phyloP scores from a whole-genome alignment of 768 basidiomycete species.

The Mycena latifolia region DNA sequence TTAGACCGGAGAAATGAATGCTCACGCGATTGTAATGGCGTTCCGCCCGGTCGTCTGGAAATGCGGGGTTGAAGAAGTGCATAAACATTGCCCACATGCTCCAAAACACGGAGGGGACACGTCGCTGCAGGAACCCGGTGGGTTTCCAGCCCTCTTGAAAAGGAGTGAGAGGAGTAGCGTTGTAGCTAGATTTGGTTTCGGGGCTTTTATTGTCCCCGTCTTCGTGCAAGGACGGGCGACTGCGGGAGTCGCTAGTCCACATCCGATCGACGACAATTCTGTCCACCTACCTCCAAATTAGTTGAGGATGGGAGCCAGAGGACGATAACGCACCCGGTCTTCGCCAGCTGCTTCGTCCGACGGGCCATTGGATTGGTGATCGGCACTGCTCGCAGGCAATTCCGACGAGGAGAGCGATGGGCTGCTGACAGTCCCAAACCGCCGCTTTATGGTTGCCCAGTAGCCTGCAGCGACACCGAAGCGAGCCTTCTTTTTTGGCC shows the following conservation, averaged over 20 bases:
- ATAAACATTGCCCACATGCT: constrained; percentile 53
- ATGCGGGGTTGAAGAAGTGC: constrained; percentile 71
- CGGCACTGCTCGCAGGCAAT: constrained; percentile 6
- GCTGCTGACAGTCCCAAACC: constrained; percentile 66
- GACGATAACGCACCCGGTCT: constrained; percentile 25
- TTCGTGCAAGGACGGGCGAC: constrained; percentile 10
- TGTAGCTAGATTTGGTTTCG: constrained; percentile 50
- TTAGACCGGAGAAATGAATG: not conserved
- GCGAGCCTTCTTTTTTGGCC: constrained; percentile 52
- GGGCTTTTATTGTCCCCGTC: constrained; percentile 41
- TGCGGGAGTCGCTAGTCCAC: constrained; percentile 64
- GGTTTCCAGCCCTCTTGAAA: constrained; percentile 35
- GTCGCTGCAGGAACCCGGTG: constrained; percentile 33
- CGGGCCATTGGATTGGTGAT: constrained; percentile 10
- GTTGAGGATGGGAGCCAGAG: not conserved
- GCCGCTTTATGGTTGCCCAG: constrained; percentile 66
- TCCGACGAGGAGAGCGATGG: constrained; percentile 53
- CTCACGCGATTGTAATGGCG: constrained; percentile 57
- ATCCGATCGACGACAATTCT: constrained; percentile 82
- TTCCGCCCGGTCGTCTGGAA: constrained; percentile 67
- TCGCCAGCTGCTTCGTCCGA: constrained; percentile 22
- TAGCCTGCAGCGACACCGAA: constrained; percentile 53
- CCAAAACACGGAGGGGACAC: constrained; percentile 44
- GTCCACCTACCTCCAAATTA: constrained; percentile 57
- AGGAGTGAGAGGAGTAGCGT: constrained; percentile 7